Base-by-base conservation (phyloP, 345 rosid genomes). In the Camelina laxa region DNA sequence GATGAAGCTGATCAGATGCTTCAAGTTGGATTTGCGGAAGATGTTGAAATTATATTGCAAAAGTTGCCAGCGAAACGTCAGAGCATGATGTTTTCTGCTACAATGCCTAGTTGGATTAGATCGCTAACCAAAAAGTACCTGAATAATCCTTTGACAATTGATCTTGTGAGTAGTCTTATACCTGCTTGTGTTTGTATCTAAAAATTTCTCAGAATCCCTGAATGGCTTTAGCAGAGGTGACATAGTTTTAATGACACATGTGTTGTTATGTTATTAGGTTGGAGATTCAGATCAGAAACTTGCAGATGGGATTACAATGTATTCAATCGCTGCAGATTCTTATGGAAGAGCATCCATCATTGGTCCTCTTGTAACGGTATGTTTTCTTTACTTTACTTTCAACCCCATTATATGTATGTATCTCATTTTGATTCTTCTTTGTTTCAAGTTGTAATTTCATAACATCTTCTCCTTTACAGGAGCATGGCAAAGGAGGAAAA, bases 1-100 rank as follows among this genome's bases (percentile, higher is more conserved):
- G 99, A 96, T 80, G 99, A 96, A 82, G 96, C 98, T 71, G 99
- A 96, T 82, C 97, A 92, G 89, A 96, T 92, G 99, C 99, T 96
- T 82, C 87, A 87, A 19, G 89, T 96, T 69, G 98, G 98, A 17
- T 96, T 96, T 76, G 98, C 89, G 0, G 99, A 96, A 75, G 99
- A 84, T 74, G 92, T 96, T 4, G 97, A 96, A 73, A 75, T 84
- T 6, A 92, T 96, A 59, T 83, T 96, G 75, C 75, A 83, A 17
- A 83, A 67, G 45, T 75, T 96, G 83, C 99, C 99, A 10, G 64
- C 38, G 73, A 86, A 91, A 5, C 87, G 98, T 31, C 99, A 96
- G 68, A 88, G 82, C 63, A 82, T 96, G 99, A 84, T 92, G 87
- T 96, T 96, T 79, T 96, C 98, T 41, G 99, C 99, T 5, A 92